Conservation (phyloP, 257 asterid genomes). For the Solanum tarapatanum region DNA sequence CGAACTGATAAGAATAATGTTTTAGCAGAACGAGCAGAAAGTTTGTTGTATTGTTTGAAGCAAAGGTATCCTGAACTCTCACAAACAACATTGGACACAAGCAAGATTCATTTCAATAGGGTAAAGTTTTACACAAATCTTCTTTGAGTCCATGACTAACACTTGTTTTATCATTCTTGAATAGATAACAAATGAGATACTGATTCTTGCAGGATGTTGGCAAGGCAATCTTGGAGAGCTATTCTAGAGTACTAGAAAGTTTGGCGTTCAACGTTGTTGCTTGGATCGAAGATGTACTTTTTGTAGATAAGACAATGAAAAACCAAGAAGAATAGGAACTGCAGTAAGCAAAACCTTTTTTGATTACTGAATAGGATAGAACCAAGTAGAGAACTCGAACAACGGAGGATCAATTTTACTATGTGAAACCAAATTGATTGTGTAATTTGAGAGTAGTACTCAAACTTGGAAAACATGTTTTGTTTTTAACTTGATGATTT, state of each 20-base stretch:
- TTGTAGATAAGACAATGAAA: slow-evolving; percentile 52
- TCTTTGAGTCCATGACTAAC: background rate
- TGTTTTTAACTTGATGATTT: background rate
- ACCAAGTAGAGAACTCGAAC: slow-evolving; percentile 1
- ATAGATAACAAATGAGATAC: background rate
- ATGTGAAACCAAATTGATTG: background rate
- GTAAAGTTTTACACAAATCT: slow-evolving; percentile 12
- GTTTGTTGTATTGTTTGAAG: slow-evolving; percentile 62
- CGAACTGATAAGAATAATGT: slow-evolving; percentile 58
- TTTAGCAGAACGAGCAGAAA: slow-evolving; percentile 67
- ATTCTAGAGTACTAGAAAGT: slow-evolving; percentile 83
- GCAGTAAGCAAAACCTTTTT: background rate
- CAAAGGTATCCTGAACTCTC: slow-evolving; percentile 76
- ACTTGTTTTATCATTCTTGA: background rate
- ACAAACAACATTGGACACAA: slow-evolving; percentile 73
- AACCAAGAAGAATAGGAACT: slow-evolving; percentile 25
- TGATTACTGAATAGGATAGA: slow-evolving; percentile 6
- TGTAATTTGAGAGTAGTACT: slow-evolving; percentile 2
- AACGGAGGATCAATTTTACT: slow-evolving; percentile 8
- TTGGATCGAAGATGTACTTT: slow-evolving; percentile 75
- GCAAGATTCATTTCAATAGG: slow-evolving; percentile 80
- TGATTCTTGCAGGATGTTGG: slow-evolving; percentile 71
- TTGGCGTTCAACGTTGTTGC: slow-evolving; percentile 81
- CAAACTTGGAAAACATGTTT: background rate
- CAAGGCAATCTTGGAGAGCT: slow-evolving; percentile 76